phyloP scores from a whole-genome alignment of 352 stramenopile genomes.

The Phytophthora cactorum region DNA sequence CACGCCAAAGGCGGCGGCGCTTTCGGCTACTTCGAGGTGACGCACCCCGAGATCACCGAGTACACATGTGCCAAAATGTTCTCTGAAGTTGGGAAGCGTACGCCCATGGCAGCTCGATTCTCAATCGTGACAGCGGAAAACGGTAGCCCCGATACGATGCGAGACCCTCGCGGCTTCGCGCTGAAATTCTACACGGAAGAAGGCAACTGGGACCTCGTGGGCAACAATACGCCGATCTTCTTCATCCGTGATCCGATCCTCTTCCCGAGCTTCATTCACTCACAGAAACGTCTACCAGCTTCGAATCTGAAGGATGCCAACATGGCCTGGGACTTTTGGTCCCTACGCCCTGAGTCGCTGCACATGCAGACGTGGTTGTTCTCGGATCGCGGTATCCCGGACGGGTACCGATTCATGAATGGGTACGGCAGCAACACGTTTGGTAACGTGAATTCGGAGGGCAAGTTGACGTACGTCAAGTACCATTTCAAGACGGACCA shows the following conservation, averaged over 20 bases:
- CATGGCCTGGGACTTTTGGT: conserved; percentile 91
- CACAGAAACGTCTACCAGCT: conserved; percentile 86
- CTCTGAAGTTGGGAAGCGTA: conserved; percentile 75
- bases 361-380: conserved; percentile 89
- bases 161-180: conserved; percentile 87
- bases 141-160: conserved; percentile 76
- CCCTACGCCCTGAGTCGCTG: conserved; percentile 78
- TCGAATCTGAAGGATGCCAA: conserved; percentile 84
- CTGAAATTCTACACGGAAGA: conserved; percentile 94
- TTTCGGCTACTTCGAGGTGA: conserved; percentile 94
- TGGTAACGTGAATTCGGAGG: conserved; percentile 75
- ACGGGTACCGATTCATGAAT: conserved; percentile 88
- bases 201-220: conserved; percentile 91
- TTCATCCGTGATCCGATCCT: conserved; percentile 92
- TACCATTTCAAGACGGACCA: conserved; percentile 92
- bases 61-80: conserved; percentile 89
- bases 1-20: conserved; percentile 68
- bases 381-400: conserved; percentile 82
- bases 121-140: conserved; percentile 79
- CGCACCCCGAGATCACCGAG: conserved; percentile 58
- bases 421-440: conserved; percentile 92
- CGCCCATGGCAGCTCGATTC: conserved; percentile 83
- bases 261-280: conserved; percentile 92
- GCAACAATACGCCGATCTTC: conserved; percentile 92
- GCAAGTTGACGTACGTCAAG: conserved; percentile 83